phyloP scores from a whole-genome alignment of 2,329 filamentous ascomycete species.

The Albophoma yamanashiensis region DNA sequence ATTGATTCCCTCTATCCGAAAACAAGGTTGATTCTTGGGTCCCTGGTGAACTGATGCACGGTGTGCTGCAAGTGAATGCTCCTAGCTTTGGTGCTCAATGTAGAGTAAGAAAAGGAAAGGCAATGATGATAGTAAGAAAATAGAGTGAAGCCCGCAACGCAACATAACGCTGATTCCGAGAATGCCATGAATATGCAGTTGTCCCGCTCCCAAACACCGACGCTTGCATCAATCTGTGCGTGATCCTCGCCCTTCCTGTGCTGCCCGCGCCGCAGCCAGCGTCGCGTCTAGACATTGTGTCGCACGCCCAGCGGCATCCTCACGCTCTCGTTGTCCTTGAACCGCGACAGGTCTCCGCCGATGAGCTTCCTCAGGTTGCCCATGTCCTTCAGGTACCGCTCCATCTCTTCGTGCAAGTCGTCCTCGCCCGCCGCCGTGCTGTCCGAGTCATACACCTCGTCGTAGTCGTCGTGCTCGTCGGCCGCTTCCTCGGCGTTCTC shows the following conservation, averaged over 20 bases:
- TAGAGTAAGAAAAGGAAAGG: neutral
- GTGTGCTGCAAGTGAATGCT: neutral
- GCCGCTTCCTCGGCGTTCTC: slow-evolving; percentile 18
- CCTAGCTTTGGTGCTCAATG: neutral
- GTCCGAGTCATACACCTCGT: slow-evolving; percentile 40
- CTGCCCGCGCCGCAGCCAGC: neutral
- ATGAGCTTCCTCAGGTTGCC: slow-evolving; percentile 55
- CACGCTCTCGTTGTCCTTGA: slow-evolving; percentile 49
- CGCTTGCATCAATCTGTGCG: neutral
- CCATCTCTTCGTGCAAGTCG: slow-evolving; percentile 75
- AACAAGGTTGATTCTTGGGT: neutral
- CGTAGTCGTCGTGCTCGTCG: slow-evolving; percentile 44
- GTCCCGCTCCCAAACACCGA: neutral
- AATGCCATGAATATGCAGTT: neutral
- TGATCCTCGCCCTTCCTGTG: neutral
- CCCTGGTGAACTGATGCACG: neutral
- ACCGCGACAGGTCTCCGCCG: slow-evolving; percentile 66
- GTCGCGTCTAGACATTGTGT: slow-evolving; percentile 23
- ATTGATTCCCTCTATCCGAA: no score
- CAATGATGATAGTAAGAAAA: neutral
- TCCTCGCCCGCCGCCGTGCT: slow-evolving; percentile 38
- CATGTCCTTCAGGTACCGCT: slow-evolving; percentile 73
- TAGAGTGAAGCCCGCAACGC: neutral
- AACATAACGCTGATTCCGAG: neutral
- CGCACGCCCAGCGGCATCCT: slow-evolving; percentile 35